A percentile compares a stretch with the other conserved stretches of the same genome.
Evolutionary conservation across 768 basidiomycete genomes (phyloP).

Genomic region (Leucocoprinus sp.): DNA sequence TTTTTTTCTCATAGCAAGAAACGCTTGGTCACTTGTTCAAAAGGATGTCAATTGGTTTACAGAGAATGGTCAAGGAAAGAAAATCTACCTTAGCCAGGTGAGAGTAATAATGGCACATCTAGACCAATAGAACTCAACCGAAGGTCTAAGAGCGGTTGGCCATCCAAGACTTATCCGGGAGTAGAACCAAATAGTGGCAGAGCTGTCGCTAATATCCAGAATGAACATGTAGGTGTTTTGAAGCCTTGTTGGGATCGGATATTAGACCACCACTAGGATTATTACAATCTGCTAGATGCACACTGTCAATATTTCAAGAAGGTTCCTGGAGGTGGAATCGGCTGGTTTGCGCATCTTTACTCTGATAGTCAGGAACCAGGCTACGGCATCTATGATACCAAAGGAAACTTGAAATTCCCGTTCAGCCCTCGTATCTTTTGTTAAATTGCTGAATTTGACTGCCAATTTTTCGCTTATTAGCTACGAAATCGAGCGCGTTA

Average conservation of each 20-base stretch:
- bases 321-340: slow-evolving; percentile 55
- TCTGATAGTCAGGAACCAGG: slow-evolving; percentile 58
- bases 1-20: slow-evolving; percentile 29
- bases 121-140: not conserved
- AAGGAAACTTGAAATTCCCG: slow-evolving; percentile 48
- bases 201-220: slow-evolving; percentile 55
- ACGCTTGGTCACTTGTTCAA: slow-evolving; percentile 55
- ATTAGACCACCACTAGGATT: slow-evolving; percentile 43
- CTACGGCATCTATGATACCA: slow-evolving; percentile 54
- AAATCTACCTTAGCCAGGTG: slow-evolving; percentile 69
- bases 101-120: not conserved
- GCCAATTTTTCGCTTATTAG: too few relatives aligned
- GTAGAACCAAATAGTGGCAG: slow-evolving; percentile 58
- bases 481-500: too few relatives aligned
- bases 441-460: slow-evolving; percentile 22
- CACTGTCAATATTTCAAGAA: slow-evolving; percentile 58
- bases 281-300: slow-evolving; percentile 56
- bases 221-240: slow-evolving; percentile 45
- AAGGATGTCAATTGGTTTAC: slow-evolving; percentile 63
- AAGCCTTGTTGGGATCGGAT: not conserved
- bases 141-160: slow-evolving; percentile 67
- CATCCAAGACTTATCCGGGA: slow-evolving; percentile 49
- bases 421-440: slow-evolving; percentile 60
- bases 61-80: slow-evolving; percentile 54
- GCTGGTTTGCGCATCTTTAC: slow-evolving; percentile 81